Conservation (phyloP, 805 yeast species). For the Lachancea kluyveri region DNA sequence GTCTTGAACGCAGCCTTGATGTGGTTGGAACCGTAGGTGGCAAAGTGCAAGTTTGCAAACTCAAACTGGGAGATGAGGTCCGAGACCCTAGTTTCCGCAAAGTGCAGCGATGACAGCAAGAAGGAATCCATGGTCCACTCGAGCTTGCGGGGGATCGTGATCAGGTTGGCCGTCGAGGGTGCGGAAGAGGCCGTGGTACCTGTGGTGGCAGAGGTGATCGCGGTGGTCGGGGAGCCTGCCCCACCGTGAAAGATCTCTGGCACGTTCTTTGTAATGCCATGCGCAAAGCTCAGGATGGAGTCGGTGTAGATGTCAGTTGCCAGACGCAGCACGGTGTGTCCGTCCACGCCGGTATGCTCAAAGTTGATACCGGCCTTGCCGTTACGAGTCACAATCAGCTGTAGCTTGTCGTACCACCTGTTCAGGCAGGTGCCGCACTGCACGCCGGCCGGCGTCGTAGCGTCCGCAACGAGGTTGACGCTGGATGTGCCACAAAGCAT, state of each 20-base stretch:
- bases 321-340: conserved; percentile 84
- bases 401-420: conserved; percentile 92
- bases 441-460: conserved; percentile 44
- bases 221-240: conserved; percentile 10
- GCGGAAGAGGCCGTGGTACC: neutral
- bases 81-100: conserved; percentile 84
- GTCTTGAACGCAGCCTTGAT: conserved; percentile 73
- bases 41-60: conserved; percentile 71
- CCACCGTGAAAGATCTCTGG: conserved; percentile 22
- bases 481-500: conserved; percentile 82
- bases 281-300: conserved; percentile 81
- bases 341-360: conserved; percentile 94
- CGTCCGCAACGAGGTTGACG: conserved; percentile 43
- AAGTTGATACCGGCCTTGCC: conserved; percentile 92
- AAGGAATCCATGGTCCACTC: conserved; percentile 85
- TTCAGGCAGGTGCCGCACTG: conserved; percentile 93
- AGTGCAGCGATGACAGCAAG: conserved; percentile 69
- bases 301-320: conserved; percentile 90
- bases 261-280: conserved; percentile 61
- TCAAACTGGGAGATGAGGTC: conserved; percentile 89
- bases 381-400: conserved; percentile 77
- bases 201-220: no score
- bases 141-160: conserved; percentile 75
- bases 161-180: conserved; percentile 34
- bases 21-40: conserved; percentile 60